Evolutionary conservation across 176 grass and related monocot species (phyloP).

Genomic region (Raddia guianensis): DNA sequence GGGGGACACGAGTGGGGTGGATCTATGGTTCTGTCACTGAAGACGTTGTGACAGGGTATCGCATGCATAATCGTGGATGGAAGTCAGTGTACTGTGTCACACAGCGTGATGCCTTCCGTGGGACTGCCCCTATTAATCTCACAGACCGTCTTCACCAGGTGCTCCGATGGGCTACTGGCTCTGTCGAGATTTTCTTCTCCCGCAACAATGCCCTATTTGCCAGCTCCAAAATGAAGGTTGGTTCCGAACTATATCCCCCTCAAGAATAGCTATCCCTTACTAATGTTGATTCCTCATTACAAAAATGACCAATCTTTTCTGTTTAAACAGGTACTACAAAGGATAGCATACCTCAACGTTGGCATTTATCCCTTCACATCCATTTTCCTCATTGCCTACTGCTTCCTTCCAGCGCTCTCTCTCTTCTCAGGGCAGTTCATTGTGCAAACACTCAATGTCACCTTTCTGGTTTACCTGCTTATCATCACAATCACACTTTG

Average conservation of each 20-base stretch:
- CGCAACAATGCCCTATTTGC: constrained; percentile 89
- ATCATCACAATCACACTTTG: constrained; percentile 83
- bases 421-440: constrained; percentile 99
- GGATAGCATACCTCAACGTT: constrained; percentile 93
- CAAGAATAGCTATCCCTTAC: background rate
- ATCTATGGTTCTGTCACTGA: constrained; percentile 97
- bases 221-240: constrained; percentile 88
- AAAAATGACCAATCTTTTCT: constrained; percentile 36
- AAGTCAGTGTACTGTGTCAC: constrained; percentile 98
- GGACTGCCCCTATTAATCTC: constrained; percentile 92
- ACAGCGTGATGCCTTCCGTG: constrained; percentile 85
- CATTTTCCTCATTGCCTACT: constrained; percentile 95
- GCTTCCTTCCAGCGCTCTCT: constrained; percentile 97
- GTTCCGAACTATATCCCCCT: constrained; percentile 34
- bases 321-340: constrained; percentile 64
- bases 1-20: constrained; percentile 89
- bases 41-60: constrained; percentile 97
- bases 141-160: constrained; percentile 97
- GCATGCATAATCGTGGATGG: constrained; percentile 98
- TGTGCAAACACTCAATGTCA: constrained; percentile 87
- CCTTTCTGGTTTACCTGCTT: constrained; percentile 90
- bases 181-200: constrained; percentile 98
- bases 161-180: constrained; percentile 92
- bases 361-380: constrained; percentile 99
- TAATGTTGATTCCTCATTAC: constrained; percentile 25